Percentiles rank a stretch among this genome's conserved stretches.
Conservation (phyloP, 1,284 basidiomycete genomes). For the Spongiforma sp. region DNA sequence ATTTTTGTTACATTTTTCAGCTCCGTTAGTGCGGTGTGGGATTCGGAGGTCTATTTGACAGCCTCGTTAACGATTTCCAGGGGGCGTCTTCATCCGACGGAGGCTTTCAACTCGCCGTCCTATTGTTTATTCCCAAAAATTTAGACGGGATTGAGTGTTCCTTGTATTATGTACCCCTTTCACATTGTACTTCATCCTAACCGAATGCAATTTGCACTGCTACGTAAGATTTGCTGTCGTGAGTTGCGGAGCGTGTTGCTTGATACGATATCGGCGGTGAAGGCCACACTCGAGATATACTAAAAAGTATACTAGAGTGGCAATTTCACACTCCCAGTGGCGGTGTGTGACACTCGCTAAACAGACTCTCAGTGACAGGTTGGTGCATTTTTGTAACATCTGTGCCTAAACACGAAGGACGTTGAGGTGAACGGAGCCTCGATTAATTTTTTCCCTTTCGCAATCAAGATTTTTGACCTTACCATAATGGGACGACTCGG, state of each 20-base stretch:
- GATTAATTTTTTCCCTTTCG: slow-evolving; percentile 42
- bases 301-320: slow-evolving; percentile 71
- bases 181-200: slow-evolving; percentile 62
- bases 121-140: slow-evolving; percentile 40
- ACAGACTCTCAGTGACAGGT: slow-evolving; percentile 47
- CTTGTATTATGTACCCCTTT: slow-evolving; percentile 76
- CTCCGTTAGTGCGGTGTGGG: slow-evolving; percentile 67
- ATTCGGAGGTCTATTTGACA: slow-evolving; percentile 78
- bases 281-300: slow-evolving; percentile 54
- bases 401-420: slow-evolving; percentile 72
- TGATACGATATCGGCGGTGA: slow-evolving; percentile 45
- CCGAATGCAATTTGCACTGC: slow-evolving; percentile 61
- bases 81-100: slow-evolving; percentile 3
- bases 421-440: slow-evolving; percentile 68
- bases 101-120: not conserved
- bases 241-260: slow-evolving; percentile 4
- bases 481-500: slow-evolving; percentile 59
- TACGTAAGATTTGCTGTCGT: slow-evolving; percentile 49
- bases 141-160: slow-evolving; percentile 85
- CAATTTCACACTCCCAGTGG: slow-evolving; percentile 60
- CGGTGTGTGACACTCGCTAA: slow-evolving; percentile 46
- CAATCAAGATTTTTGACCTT: slow-evolving; percentile 16
- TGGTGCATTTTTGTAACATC: slow-evolving; percentile 62
- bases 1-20: slow-evolving; percentile 14
- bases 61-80: slow-evolving; percentile 71